phyloP scores from a whole-genome alignment of 306 rosid species.

The Corylus avellana region DNA sequence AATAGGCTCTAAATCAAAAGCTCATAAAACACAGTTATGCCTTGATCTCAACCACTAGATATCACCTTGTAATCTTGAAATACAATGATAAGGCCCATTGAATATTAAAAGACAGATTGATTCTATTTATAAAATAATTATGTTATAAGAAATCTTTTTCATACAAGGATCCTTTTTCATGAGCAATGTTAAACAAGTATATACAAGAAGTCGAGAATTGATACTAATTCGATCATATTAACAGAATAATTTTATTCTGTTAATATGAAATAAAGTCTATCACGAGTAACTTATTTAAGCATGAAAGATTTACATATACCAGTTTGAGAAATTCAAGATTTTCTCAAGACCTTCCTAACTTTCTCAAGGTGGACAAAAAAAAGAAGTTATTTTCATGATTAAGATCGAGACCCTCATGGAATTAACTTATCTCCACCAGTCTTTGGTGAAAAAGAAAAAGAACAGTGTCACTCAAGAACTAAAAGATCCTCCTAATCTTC shows the following conservation, averaged over 20 bases:
- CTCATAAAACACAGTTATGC: not conserved
- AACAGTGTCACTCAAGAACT: not conserved
- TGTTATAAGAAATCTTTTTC: too few relatives aligned
- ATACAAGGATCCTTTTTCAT: too few relatives aligned
- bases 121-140: not conserved
- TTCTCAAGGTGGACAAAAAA: not conserved
- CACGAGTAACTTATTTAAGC: not conserved
- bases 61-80: not conserved
- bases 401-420: not conserved
- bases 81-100: not conserved
- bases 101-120: not conserved
- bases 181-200: too few relatives aligned
- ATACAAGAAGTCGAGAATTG: too few relatives aligned
- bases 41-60: not conserved
- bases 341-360: not conserved
- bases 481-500: not conserved
- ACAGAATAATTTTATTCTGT: not conserved
- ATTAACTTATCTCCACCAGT: not conserved
- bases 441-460: not conserved
- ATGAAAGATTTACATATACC: not conserved
- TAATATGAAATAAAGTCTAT: not conserved
- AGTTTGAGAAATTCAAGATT: constrained; percentile 1
- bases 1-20: not conserved
- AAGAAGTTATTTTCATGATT: not conserved
- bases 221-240: not conserved